phyloP scores from a whole-genome alignment of 805 yeast species.

The Lipomyces japonicus region DNA sequence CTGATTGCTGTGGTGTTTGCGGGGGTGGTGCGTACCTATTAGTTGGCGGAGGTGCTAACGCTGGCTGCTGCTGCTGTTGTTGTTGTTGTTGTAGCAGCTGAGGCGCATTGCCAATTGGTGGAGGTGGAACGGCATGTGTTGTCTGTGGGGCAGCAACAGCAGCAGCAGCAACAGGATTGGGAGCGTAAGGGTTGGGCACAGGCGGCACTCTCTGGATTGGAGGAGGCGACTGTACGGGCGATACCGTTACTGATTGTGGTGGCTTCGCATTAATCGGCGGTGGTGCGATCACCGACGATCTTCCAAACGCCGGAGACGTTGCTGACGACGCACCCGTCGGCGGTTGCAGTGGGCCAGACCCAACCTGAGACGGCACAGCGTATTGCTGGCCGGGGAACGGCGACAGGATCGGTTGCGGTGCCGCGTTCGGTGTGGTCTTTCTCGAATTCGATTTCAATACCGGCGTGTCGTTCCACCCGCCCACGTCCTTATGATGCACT shows the following conservation, averaged over 20 bases:
- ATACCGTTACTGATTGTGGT: constrained; percentile 17
- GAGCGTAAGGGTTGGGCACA: constrained; percentile 14
- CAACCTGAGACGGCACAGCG: constrained; percentile 35
- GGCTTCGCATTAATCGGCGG: constrained; percentile 26
- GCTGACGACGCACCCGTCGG: constrained; percentile 8
- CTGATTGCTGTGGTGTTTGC: constrained; percentile 33
- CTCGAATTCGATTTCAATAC: constrained; percentile 17
- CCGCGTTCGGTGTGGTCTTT: constrained; percentile 33
- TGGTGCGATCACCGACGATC: constrained; percentile 23
- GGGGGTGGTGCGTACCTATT: constrained; percentile 18
- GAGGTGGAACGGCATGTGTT: constrained; percentile 8
- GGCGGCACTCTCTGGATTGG: constrained; percentile 6
- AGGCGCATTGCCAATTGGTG: constrained; percentile 14
- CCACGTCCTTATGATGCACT: constrained; percentile 15
- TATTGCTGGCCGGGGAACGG: constrained; percentile 30
- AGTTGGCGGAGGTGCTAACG: constrained; percentile 20
- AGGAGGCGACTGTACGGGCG: constrained; percentile 27
- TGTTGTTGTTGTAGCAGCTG: neutral
- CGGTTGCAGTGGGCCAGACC: constrained; percentile 34
- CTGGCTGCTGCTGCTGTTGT: constrained; percentile 11
- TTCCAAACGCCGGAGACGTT: constrained; percentile 6
- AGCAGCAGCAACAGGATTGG: constrained; percentile 14
- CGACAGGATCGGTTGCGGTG: constrained; percentile 26
- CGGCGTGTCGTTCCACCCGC: constrained; percentile 31
- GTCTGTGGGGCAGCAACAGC: constrained; percentile 10